A percentile compares a stretch with the other conserved stretches of the same genome.
phyloP scores from a whole-genome alignment of 78 protist genomes.

The Creolimax fragrantissima region DNA sequence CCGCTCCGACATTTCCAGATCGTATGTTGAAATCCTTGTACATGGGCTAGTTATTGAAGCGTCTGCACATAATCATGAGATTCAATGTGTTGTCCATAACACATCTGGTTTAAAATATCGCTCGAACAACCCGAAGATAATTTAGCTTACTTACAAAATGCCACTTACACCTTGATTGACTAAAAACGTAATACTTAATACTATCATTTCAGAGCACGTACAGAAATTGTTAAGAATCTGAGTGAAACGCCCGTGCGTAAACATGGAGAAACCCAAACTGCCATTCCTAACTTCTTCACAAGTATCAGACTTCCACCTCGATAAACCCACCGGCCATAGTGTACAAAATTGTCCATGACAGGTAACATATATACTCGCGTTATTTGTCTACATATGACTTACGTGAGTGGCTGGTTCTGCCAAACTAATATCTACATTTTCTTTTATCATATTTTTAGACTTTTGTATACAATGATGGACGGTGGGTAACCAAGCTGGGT shows the following conservation, averaged over 20 bases:
- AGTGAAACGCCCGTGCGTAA: neutral
- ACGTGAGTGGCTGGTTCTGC: no score
- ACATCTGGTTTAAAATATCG: neutral
- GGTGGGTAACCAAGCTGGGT: no score
- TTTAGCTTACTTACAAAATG: neutral
- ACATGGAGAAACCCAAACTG: neutral
- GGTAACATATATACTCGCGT: no score
- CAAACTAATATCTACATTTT: no score
- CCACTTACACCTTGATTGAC: neutral
- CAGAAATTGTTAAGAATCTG: neutral
- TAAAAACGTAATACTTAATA: neutral
- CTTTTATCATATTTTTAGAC: no score
- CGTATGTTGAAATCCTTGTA: neutral
- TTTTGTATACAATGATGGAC: no score
- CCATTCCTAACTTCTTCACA: neutral
- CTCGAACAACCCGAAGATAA: neutral
- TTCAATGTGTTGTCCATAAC: neutral
- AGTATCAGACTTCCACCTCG: neutral
- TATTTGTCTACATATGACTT: no score
- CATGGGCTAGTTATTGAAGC: neutral
- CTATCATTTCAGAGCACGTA: neutral
- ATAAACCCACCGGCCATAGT: no score
- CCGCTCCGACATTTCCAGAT: neutral
- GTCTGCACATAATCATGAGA: neutral
- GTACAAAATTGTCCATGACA: no score